Conservation (phyloP, 148 eudicot genomes). For the Talinum fruticosum region DNA sequence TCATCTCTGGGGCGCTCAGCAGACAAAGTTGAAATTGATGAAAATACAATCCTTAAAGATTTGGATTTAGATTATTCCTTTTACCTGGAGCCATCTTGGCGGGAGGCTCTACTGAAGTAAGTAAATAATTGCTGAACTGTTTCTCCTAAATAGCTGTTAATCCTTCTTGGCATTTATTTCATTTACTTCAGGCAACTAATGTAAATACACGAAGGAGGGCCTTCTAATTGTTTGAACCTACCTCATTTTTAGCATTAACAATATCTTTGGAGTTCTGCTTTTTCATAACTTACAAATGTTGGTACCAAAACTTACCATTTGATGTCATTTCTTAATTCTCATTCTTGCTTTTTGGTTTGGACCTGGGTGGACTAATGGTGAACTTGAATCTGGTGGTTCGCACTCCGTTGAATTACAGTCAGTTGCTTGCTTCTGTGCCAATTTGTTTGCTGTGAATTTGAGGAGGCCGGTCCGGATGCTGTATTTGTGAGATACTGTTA, state of each 20-base stretch:
- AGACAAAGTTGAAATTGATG: slow-evolving; percentile 92
- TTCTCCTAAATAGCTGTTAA: not conserved
- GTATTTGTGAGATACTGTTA: not conserved
- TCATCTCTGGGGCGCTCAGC: slow-evolving; percentile 93
- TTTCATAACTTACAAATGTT: not conserved
- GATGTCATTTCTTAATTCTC: not conserved
- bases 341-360: not conserved
- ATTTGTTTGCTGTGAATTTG: not conserved
- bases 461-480: not conserved
- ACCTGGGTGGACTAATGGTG: not conserved
- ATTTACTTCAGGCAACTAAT: not conserved
- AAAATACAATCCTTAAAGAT: slow-evolving; percentile 94
- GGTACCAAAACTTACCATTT: not conserved
- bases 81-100: slow-evolving; percentile 96
- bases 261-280: not conserved
- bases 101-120: slow-evolving; percentile 69
- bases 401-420: not conserved
- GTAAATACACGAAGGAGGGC: not conserved
- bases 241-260: not conserved
- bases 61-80: slow-evolving; percentile 86
- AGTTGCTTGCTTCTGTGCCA: not conserved
- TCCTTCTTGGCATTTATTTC: not conserved
- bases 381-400: not conserved
- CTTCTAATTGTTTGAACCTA: not conserved
- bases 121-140: slow-evolving; percentile 25